A percentile compares a stretch with the other conserved stretches of the same genome.
phyloP scores from a whole-genome alignment of 768 basidiomycete species.

The Podaxis sp. region DNA sequence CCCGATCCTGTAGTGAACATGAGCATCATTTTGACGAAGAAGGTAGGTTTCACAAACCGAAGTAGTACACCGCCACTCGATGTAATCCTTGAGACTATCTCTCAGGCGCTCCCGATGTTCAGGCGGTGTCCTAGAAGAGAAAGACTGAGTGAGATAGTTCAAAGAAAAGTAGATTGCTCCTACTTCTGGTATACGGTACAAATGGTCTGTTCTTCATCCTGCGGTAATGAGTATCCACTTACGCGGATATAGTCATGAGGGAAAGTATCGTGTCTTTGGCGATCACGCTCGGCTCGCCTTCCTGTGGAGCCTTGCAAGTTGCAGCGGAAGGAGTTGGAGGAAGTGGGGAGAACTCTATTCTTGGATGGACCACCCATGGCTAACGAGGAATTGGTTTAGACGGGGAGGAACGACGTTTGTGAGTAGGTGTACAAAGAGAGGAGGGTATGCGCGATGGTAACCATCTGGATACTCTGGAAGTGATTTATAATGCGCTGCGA shows the following conservation, averaged over 20 bases:
- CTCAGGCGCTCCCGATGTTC: neutral
- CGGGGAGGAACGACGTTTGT: too few species aligned
- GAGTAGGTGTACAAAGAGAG: neutral
- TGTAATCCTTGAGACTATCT: neutral
- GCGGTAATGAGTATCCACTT: neutral
- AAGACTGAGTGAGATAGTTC: neutral
- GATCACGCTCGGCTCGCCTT: neutral
- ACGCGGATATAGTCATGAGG: constrained; percentile 5
- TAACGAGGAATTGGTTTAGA: neutral
- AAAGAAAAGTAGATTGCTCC: neutral
- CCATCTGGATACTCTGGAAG: neutral
- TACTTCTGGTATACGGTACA: constrained; percentile 10
- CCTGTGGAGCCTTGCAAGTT: neutral
- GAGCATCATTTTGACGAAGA: too few species aligned
- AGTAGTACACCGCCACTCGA: constrained; percentile 5
- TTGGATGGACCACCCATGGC: constrained; percentile 1
- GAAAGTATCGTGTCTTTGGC: neutral
- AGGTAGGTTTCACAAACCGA: neutral
- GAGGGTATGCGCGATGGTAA: neutral
- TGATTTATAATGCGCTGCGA: neutral
- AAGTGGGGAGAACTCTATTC: neutral
- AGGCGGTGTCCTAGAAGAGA: neutral
- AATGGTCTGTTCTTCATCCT: constrained; percentile 1
- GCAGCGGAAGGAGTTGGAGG: neutral
- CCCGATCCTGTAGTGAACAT: neutral